Conservation (phyloP, 106 monocot species). For the Phalaenopsis aphrodite region DNA sequence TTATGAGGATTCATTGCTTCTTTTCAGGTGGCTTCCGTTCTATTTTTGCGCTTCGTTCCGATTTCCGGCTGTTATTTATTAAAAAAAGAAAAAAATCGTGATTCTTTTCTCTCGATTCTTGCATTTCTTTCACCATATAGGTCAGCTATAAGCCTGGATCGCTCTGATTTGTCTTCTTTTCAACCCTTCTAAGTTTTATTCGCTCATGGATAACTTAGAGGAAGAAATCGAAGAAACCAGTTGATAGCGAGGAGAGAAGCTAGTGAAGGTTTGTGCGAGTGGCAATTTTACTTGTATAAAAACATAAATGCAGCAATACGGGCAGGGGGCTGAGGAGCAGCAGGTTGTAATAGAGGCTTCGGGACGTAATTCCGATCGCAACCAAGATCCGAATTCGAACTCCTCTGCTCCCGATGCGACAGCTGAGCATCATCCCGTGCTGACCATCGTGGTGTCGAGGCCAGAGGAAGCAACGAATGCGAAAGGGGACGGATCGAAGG, state of each 20-base stretch:
- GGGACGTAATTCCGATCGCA: not conserved
- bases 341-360: not conserved
- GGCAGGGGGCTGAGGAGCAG: not conserved
- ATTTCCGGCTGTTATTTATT: not conserved
- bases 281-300: not conserved
- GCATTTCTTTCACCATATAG: not conserved
- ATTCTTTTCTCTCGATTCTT: not conserved
- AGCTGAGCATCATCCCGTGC: not conserved
- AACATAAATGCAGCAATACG: constrained; percentile 1
- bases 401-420: not conserved
- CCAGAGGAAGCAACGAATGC: constrained; percentile 6
- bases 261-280: not conserved
- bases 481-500: constrained; percentile 8
- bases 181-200: not conserved
- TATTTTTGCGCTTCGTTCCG: not conserved
- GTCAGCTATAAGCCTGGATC: not conserved
- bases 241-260: not conserved
- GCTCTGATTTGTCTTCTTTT: not conserved
- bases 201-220: not conserved
- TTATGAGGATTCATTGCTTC: not conserved
- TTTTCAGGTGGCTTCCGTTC: not conserved
- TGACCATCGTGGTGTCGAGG: constrained; percentile 7
- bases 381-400: not conserved
- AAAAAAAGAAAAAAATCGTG: not conserved
- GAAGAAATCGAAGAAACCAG: not conserved